A percentile compares a stretch with the other conserved stretches of the same genome.
Conservation (phyloP, 495 filamentous ascomycete species). For the Venustampulla echinocandica region DNA sequence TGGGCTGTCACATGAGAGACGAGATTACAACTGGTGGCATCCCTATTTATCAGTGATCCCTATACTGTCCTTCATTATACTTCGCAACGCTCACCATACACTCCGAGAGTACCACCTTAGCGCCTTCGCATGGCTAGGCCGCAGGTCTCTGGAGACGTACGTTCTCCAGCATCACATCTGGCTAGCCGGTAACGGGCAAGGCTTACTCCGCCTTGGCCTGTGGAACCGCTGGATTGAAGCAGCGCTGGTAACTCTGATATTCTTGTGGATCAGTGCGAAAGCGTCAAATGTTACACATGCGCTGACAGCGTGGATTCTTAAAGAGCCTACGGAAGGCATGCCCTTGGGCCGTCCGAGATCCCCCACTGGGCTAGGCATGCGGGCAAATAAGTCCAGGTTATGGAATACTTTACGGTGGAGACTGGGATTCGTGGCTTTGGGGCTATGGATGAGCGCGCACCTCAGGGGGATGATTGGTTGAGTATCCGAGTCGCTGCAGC, state of each 20-base stretch:
- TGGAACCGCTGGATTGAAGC: conserved; percentile 29
- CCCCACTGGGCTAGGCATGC: too few species aligned
- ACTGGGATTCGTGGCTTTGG: too few species aligned
- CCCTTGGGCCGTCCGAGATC: too few species aligned
- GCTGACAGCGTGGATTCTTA: conserved; percentile 35
- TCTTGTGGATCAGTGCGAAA: conserved; percentile 32
- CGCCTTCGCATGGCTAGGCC: conserved; percentile 46
- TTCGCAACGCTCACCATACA: conserved; percentile 39
- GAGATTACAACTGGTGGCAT: conserved; percentile 40
- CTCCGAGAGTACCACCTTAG: conserved; percentile 35
- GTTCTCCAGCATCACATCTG: conserved; percentile 54
- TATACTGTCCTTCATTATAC: conserved; percentile 39
- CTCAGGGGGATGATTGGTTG: too few species aligned
- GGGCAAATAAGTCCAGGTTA: too few species aligned
- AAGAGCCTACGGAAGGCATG: conserved; percentile 11
- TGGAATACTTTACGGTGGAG: too few species aligned
- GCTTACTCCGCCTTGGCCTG: conserved; percentile 40
- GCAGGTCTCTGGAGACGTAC: conserved; percentile 49
- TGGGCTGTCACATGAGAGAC: conserved; percentile 26
- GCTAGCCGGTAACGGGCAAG: conserved; percentile 51
- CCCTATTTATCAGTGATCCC: conserved; percentile 47
- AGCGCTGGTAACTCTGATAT: conserved; percentile 30
- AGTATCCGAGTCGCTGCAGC: too few species aligned
- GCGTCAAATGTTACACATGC: conserved; percentile 29
- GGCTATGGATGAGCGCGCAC: too few species aligned